Base-by-base conservation (phyloP, 1,139 yeast genomes). In the Blastobotrys indianensis region DNA sequence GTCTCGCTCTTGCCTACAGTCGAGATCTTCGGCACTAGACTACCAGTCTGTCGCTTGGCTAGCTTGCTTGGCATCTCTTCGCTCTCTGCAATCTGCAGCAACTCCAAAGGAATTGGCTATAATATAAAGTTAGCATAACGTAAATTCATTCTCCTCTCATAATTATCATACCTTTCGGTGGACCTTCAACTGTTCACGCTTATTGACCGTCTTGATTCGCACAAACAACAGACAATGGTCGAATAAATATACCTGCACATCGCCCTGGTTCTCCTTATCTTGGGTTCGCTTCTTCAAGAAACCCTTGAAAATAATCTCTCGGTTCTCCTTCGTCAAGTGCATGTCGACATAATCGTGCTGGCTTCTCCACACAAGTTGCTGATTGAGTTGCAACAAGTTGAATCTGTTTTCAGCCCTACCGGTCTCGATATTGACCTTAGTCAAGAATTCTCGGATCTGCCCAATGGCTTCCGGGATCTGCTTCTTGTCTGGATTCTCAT, bases 321-420 rank as follows among this genome's bases (percentile, higher is more conserved):
- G 73, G 58, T 83, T 80, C 57, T 83, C 94, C 51, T 87, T 88
- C 41, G 83, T 79, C 55, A 94, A 73, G 55, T 86, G 87, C 69
- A 92, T 74, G 60, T 92, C 88, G 29, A 90, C 88, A 60, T 83
- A 85, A 62, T 90, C 95, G 45, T 96, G 97, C 4, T 81, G 81
- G 17, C 35, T 37, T 52, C 84, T 74, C 68, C 80, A 82, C 9
- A 80, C 73, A 42, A 82, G 69, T 52, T 80, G 77, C 63, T 92
- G 85, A 60, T 87, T 90, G 63, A 94, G 73, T 46, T 88, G 84
- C 74, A 88, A 84, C 52, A 92, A 75, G 58, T 88, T 87, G 68
- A 88, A 90, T 54, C 96, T 76, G 70, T 92, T 97, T 33, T 94
- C 92, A 42, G 95, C 87, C 58, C 84, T 90, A 65, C 98, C 98